A percentile compares a stretch with the other conserved stretches of the same genome.
Conservation (phyloP, 805 yeast genomes). For the Saccharomyces eubayanus region DNA sequence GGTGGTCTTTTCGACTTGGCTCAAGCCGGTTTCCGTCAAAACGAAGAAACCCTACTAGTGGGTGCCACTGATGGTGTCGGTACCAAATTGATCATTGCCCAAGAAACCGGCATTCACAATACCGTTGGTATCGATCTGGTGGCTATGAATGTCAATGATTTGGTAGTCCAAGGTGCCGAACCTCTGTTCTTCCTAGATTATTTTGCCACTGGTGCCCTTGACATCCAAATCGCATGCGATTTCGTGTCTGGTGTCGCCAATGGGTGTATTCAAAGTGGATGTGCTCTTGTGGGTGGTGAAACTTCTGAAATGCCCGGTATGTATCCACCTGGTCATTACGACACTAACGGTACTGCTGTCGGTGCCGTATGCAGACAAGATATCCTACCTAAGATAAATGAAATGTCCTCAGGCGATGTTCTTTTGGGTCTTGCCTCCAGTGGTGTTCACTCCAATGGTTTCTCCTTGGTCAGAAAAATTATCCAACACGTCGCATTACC, state of each 20-base stretch:
- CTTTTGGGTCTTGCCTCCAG: slow-evolving; percentile 80
- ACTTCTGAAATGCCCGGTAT: slow-evolving; percentile 99
- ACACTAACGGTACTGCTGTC: slow-evolving; percentile 96
- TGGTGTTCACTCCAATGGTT: slow-evolving; percentile 96
- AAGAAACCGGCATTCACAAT: slow-evolving; percentile 75
- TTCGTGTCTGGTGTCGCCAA: slow-evolving; percentile 94
- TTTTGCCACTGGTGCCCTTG: slow-evolving; percentile 90
- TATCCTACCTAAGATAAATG: slow-evolving; percentile 61
- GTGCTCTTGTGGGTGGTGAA: slow-evolving; percentile 98
- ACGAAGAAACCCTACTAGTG: slow-evolving; percentile 72
- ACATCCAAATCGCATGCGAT: slow-evolving; percentile 71
- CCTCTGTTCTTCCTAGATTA: slow-evolving; percentile 92
- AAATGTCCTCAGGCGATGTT: slow-evolving; percentile 73
- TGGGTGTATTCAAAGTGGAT: slow-evolving; percentile 90
- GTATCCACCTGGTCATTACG: slow-evolving; percentile 92
- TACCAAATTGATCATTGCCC: slow-evolving; percentile 91
- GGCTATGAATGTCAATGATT: slow-evolving; percentile 97
- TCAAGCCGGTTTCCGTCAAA: slow-evolving; percentile 66
- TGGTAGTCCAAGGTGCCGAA: slow-evolving; percentile 98
- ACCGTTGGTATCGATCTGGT: slow-evolving; percentile 99
- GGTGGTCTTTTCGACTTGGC: slow-evolving; percentile 93
- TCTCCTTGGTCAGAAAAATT: slow-evolving; percentile 86
- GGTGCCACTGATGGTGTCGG: slow-evolving; percentile 99
- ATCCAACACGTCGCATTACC: slow-evolving; percentile 66
- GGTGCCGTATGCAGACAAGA: slow-evolving; percentile 82